A percentile compares a stretch with the other conserved stretches of the same genome.
phyloP scores from a whole-genome alignment of 106 monocot species.

The Dendrobium nobile region DNA sequence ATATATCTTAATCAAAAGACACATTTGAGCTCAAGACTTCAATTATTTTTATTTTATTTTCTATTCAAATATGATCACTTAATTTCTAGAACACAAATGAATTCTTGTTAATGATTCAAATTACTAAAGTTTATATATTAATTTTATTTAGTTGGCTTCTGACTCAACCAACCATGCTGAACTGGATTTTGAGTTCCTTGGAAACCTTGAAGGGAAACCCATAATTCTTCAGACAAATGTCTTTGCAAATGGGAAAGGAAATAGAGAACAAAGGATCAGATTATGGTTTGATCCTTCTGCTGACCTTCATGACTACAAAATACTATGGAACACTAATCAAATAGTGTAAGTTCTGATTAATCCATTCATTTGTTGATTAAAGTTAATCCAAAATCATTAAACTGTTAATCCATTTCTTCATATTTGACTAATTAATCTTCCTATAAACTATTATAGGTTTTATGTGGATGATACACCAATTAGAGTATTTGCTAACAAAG shows the following conservation, averaged over 20 bases:
- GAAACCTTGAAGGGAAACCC: conserved; percentile 29
- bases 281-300: conserved; percentile 38
- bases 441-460: conserved; percentile 27
- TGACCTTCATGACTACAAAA: conserved; percentile 29
- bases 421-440: background rate
- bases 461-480: conserved; percentile 58
- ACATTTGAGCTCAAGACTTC: too few species aligned
- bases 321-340: conserved; percentile 55
- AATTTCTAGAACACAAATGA: too few species aligned
- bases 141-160: conserved; percentile 15
- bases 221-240: conserved; percentile 41
- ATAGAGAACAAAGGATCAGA: conserved; percentile 23
- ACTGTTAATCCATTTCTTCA: background rate
- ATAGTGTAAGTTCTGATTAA: conserved; percentile 27
- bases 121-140: background rate
- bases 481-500: conserved; percentile 40
- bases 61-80: too few species aligned
- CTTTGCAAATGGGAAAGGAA: conserved; percentile 23
- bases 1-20: too few species aligned
- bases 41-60: too few species aligned
- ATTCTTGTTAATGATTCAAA: background rate
- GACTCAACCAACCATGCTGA: conserved; percentile 20
- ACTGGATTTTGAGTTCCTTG: conserved; percentile 47
- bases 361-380: background rate
- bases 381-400: too few species aligned